Base-by-base conservation (phyloP, 345 rosid genomes). In the Salix arbutifolia region DNA sequence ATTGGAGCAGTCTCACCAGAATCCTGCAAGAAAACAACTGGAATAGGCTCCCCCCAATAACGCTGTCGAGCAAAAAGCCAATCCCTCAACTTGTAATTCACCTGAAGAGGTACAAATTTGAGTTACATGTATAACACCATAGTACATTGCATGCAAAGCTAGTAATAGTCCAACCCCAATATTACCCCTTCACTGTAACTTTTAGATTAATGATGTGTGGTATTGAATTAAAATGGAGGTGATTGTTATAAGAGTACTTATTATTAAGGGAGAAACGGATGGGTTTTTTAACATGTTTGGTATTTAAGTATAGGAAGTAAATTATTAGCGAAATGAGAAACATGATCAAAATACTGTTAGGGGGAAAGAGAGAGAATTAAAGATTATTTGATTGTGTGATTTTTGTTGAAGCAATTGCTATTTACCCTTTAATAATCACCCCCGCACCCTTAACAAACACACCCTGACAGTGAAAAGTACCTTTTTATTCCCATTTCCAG, bases 11-110 rank as follows among this genome's bases (percentile, higher is more conserved):
- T 84, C 86, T 91, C 99, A 74, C 86, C 83, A 37, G 84, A 85
- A 53, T 86, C 96, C 74, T 92, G 91, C 80, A 86, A 74, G 82
- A 91, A 91, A 69, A 92, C 73, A 70, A 95, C 87, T 0, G 99
- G 99, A 61, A 95, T 92, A 77, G 99, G 99, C 83, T 95, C 99
- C 11, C 98, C 99, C 99, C 99, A 95, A 79, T 95, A 95, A 11
- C 99, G 97, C 76, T 95, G 99, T 78, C 97, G 81, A 74, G 99
- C 97, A 88, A 95, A 95, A 79, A 95, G 94, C 99, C 99, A 95
- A 83, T 95, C 99, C 82, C 99, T 86, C 86, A 92, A 81, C 90
- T 91, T 95, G 88, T 78, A 95, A 80, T 95, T 95, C 71, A 95
- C 92, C 99, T 92, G 87, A 71, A 78, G 70, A 74, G 53, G 26